Evolutionary conservation across 768 basidiomycete genomes (phyloP), one percentile per base, ranked within the genome.

Genomic region (Phaeotremella fagi): DNA sequence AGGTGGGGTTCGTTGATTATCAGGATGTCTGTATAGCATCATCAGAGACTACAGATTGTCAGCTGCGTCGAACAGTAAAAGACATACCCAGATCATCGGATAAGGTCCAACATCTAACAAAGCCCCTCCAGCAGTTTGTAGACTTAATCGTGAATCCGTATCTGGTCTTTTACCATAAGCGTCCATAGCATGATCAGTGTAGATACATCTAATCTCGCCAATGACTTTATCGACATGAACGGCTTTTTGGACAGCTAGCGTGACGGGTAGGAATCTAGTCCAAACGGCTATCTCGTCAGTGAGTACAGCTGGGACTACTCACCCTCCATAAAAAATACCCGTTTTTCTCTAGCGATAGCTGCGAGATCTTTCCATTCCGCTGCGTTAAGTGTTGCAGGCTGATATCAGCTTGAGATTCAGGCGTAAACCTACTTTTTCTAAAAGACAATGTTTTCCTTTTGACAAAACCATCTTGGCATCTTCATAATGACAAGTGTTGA

Each of bases 311-410:
- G 35, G 15, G 6, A 14, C 12, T 15, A 49, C 60, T 57, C 55
- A 51, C 73, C 75, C 52, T 76, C 75, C 72, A 75, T 74, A 5
- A 76, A 47, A 47, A 75, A 76, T 3, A 69, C 28, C n/a, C 60
- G 52, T 64, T 74, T 74, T 22, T 41, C 49, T 28, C 62, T 63
- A 1, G 75, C 75, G 18, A 76, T 54, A n/a, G 55, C 56, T 26
- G 63, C 53, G 6, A 76, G 55, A 12, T 50, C 46, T 35, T 56
- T 48, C 48, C 71, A 68, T 42, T 76, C 74, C 1, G 53, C 59
- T 1, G 61, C 68, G 45, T 73, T 75, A 24, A 75, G 67, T 1
- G 64, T 61, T 6, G 74, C 63, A 1, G 70, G 56, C 70, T 67
- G 33, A 22, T n/a, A n/a, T n/a, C n/a, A n/a, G n/a, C n/a, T n/a